phyloP scores from a whole-genome alignment of 768 basidiomycete genomes.

The Tricholoma furcatifolium region DNA sequence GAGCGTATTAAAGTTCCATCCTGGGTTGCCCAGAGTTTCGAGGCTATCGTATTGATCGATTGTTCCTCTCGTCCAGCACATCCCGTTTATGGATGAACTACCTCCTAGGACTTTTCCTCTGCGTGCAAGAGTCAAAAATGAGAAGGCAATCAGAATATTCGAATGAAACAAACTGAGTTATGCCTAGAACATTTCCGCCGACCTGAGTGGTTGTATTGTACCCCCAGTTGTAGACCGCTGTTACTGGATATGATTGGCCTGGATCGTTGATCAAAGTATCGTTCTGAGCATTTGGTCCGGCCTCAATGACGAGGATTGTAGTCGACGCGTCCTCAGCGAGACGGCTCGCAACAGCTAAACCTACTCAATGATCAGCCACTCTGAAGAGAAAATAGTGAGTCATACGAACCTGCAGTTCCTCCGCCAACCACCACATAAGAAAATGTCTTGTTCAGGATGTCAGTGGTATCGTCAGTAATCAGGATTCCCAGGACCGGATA shows the following conservation, averaged over 20 bases:
- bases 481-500: too few relatives aligned
- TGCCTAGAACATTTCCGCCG: conserved; percentile 4
- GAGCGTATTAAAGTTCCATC: conserved; percentile 17
- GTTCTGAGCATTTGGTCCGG: conserved; percentile 15
- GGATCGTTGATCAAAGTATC: conserved; percentile 13
- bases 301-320: too few relatives aligned
- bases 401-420: too few relatives aligned
- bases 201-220: conserved; percentile 15
- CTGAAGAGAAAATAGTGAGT: too few relatives aligned
- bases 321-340: conserved; percentile 10
- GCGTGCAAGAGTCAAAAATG: too few relatives aligned
- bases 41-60: too few relatives aligned
- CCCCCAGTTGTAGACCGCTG: conserved; percentile 5
- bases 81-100: conserved; percentile 17
- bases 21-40: conserved; percentile 17
- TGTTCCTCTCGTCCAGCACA: too few relatives aligned
- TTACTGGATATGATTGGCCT: conserved; percentile 3
- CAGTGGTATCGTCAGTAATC: too few relatives aligned
- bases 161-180: conserved; percentile 12
- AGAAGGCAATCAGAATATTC: too few relatives aligned
- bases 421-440: too few relatives aligned
- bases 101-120: conserved; percentile 19
- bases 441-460: too few relatives aligned
- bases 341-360: conserved; percentile 15
- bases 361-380: background rate